phyloP scores from a whole-genome alignment of 1,284 basidiomycete species.

The Leccinum solheimii region DNA sequence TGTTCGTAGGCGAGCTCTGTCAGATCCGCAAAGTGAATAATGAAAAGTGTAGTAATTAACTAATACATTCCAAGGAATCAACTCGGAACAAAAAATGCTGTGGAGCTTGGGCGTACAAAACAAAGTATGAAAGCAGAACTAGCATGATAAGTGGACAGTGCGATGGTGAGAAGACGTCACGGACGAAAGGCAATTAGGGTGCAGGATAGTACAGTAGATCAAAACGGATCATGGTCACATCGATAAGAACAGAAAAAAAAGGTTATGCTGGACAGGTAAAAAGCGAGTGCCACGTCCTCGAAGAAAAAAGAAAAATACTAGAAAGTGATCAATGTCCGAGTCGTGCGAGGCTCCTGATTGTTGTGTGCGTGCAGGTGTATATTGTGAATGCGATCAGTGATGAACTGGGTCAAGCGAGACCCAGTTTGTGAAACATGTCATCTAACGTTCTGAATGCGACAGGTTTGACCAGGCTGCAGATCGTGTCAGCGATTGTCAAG shows the following conservation, averaged over 20 bases:
- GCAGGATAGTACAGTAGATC: slow-evolving; percentile 13
- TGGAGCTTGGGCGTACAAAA: slow-evolving; percentile 13
- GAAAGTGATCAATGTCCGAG: slow-evolving; percentile 14
- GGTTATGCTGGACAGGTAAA: slow-evolving; percentile 4
- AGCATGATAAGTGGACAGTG: slow-evolving; percentile 5
- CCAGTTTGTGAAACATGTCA: slow-evolving; percentile 78
- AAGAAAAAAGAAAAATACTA: slow-evolving; percentile 2
- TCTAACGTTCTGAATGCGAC: slow-evolving; percentile 88
- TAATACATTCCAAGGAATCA: slow-evolving; percentile 16
- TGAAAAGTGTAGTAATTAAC: background rate
- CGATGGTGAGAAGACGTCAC: background rate
- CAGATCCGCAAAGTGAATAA: background rate
- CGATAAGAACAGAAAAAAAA: background rate
- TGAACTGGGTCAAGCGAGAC: slow-evolving; percentile 47
- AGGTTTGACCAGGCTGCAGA: slow-evolving; percentile 80
- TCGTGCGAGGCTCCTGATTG: slow-evolving; percentile 5
- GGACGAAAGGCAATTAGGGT: slow-evolving; percentile 2
- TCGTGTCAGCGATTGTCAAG: slow-evolving; percentile 1
- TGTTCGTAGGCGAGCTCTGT: background rate
- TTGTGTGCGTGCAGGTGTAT: slow-evolving; percentile 11
- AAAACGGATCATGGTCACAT: slow-evolving; percentile 5
- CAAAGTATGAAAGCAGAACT: slow-evolving; percentile 9
- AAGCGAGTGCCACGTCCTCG: slow-evolving; percentile 1
- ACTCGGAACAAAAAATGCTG: slow-evolving; percentile 4
- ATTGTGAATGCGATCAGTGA: slow-evolving; percentile 12